Evolutionary conservation across 148 eudicot species (phyloP).

Genomic region (Vaccinium myrtillus): DNA sequence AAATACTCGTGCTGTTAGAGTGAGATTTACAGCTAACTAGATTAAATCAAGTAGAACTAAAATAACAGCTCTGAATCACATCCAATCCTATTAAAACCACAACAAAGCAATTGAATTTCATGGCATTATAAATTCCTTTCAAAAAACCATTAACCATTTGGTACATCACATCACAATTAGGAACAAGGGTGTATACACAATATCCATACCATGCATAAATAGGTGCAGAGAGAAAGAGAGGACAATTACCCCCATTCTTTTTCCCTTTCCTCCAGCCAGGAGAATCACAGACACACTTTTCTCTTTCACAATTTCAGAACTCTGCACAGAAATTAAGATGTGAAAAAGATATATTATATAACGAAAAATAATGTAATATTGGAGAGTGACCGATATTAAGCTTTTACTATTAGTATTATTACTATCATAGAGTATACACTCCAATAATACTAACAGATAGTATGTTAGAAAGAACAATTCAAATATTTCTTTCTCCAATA

Average conservation of each 20-base stretch:
- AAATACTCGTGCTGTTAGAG: background rate
- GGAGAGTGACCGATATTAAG: too few species aligned
- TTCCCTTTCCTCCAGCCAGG: constrained; percentile 94
- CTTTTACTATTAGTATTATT: too few species aligned
- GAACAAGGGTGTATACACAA: background rate
- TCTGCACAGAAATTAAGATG: constrained; percentile 31
- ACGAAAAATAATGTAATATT: background rate
- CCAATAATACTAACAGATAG: too few species aligned
- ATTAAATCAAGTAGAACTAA: background rate
- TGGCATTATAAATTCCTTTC: background rate
- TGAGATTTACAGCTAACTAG: background rate
- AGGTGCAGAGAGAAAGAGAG: background rate
- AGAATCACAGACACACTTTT: constrained; percentile 86
- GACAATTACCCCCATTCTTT: constrained; percentile 84
- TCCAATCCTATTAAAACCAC: background rate
- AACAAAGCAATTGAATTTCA: background rate
- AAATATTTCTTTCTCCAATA: too few species aligned
- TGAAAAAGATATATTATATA: too few species aligned
- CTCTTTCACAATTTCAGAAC: constrained; percentile 54
- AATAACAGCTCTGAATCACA: background rate
- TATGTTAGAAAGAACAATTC: too few species aligned
- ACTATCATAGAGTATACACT: too few species aligned
- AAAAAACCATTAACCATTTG: background rate
- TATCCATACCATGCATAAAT: background rate
- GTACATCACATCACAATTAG: background rate